A percentile compares a stretch with the other conserved stretches of the same genome.
These are phyloP conservation scores for Blastobotrys capitulatus DNA, from an alignment of 1,139 yeast genomes.

Conservation along the genomic window DNA sequence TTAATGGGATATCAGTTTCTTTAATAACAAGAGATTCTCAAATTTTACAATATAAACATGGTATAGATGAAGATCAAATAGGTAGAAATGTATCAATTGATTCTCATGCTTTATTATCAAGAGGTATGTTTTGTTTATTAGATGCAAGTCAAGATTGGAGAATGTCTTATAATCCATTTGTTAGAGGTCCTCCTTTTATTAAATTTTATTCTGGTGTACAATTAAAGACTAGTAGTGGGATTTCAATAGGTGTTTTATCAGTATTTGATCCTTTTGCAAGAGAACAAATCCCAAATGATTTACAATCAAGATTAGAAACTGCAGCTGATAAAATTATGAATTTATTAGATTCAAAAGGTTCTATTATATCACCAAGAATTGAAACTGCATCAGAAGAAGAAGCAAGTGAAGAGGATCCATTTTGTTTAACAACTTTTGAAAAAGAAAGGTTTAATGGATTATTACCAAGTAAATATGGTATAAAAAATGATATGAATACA, in stretches of 20 bases:
- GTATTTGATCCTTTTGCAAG: conserved; percentile 51
- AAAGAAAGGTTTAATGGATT: conserved; percentile 12
- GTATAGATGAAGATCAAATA: conserved; percentile 35
- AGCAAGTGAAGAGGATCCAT: neutral
- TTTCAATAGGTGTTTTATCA: conserved; percentile 54
- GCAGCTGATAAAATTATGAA: conserved; percentile 43
- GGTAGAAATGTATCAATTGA: conserved; percentile 55
- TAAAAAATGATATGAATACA: conserved; percentile 15
- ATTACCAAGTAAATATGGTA: conserved; percentile 13
- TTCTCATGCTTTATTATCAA: conserved; percentile 59
- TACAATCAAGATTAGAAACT: conserved; percentile 35
- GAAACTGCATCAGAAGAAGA: conserved; percentile 13
- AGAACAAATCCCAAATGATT: conserved; percentile 35
- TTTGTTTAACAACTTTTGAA: neutral
- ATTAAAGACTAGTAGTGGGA: conserved; percentile 35
- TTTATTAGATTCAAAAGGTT: conserved; percentile 33
- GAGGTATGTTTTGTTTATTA: conserved; percentile 45
- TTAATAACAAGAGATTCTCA: conserved; percentile 47
- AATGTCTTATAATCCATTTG: conserved; percentile 53
- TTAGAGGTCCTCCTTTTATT: conserved; percentile 54
- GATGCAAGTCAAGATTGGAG: conserved; percentile 71
- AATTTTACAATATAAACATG: conserved; percentile 42
- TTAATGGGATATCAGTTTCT: conserved; percentile 54
- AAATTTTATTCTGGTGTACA: conserved; percentile 64
- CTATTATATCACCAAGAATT: conserved; percentile 18